These are phyloP conservation scores for Aegilops sharonensis DNA, from an alignment of 176 grass and related monocot genomes.

Conservation along the genomic window DNA sequence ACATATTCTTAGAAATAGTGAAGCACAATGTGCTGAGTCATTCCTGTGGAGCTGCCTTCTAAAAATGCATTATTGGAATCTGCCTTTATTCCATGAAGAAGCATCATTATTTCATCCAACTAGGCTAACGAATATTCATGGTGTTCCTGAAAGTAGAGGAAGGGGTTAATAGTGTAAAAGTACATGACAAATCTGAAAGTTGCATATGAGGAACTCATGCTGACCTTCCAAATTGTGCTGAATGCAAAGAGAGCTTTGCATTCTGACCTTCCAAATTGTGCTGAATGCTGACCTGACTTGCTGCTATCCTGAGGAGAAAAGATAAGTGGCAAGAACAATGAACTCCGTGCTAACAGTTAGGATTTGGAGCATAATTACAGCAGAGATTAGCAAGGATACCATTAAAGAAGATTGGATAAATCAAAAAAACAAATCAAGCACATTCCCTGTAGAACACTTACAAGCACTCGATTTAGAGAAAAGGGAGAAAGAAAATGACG, in stretches of 20 bases:
- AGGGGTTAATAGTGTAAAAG: background rate
- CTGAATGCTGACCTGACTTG: slow-evolving; percentile 31
- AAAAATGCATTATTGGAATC: slow-evolving; percentile 44
- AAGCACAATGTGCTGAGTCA: no score
- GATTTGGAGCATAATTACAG: background rate
- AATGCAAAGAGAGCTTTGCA: slow-evolving; percentile 60
- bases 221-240: slow-evolving; percentile 83
- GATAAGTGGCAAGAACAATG: slow-evolving; percentile 12
- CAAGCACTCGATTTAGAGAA: no score
- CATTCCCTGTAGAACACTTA: slow-evolving; percentile 10
- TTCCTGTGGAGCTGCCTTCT: slow-evolving; percentile 5
- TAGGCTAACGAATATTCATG: slow-evolving; percentile 52
- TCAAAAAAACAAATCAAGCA: slow-evolving; percentile 72
- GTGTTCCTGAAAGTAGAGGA: slow-evolving; percentile 56
- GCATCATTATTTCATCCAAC: slow-evolving; percentile 78
- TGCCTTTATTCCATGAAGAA: slow-evolving; percentile 11
- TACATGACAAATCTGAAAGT: slow-evolving; percentile 1
- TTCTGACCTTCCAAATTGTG: background rate
- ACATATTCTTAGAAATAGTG: background rate
- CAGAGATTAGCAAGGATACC: slow-evolving; percentile 47
- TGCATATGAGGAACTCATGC: slow-evolving; percentile 11
- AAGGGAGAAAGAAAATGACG: no score
- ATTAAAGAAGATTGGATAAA: slow-evolving; percentile 73
- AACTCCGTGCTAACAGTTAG: slow-evolving; percentile 5
- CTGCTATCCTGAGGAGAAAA: slow-evolving; percentile 54